phyloP scores from a whole-genome alignment of 164 flowering plant species.

The Platanus orientalis region DNA sequence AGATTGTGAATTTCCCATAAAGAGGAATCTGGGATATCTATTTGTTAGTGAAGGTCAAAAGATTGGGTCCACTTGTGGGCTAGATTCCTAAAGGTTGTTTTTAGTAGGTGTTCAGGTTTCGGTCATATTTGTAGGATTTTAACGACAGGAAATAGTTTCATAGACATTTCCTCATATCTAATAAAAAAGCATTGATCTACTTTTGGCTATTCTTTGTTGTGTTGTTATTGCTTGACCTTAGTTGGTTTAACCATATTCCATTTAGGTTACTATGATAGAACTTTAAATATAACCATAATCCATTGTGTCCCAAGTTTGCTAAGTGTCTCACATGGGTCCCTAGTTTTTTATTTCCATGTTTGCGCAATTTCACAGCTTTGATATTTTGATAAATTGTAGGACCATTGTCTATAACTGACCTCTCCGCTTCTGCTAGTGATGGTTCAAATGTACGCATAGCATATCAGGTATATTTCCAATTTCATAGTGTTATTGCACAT shows the following conservation, averaged over 20 bases:
- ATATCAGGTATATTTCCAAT: conserved; percentile 36
- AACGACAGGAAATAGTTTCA: not conserved
- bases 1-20: not conserved
- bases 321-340: not conserved
- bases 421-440: conserved; percentile 25
- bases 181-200: not conserved
- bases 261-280: not conserved
- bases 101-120: not conserved
- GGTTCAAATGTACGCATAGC: conserved; percentile 47
- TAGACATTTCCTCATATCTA: not conserved
- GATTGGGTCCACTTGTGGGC: not conserved
- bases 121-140: too few species aligned
- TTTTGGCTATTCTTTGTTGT: not conserved
- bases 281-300: too few species aligned
- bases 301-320: not conserved
- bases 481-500: not conserved
- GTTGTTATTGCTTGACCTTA: not conserved
- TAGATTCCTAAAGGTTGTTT: not conserved
- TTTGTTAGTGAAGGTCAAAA: not conserved
- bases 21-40: not conserved
- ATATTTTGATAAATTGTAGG: conserved; percentile 25
- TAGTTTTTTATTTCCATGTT: not conserved
- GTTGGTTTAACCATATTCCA: not conserved
- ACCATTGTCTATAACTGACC: conserved; percentile 46
- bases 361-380: not conserved